Conservation (phyloP, 2,329 filamentous ascomycete genomes). For the Elsinoe fawcettii region DNA sequence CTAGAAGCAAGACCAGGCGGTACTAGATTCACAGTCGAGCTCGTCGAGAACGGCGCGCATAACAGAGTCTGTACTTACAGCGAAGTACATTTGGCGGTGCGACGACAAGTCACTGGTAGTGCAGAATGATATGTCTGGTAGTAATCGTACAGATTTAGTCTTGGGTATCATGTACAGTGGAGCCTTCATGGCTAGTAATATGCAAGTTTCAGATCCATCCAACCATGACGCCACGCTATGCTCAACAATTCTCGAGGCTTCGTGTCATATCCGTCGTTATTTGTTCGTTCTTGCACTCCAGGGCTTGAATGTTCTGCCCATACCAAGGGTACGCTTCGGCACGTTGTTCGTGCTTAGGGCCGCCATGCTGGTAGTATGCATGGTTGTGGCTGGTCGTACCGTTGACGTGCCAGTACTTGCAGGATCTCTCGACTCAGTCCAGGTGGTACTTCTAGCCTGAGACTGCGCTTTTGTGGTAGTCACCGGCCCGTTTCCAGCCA, state of each 20-base stretch:
- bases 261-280: neutral
- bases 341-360: constrained; percentile 23
- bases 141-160: neutral
- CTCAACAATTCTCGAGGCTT: neutral
- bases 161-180: constrained; percentile 1
- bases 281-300: constrained; percentile 33
- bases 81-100: constrained; percentile 5
- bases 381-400: constrained; percentile 33
- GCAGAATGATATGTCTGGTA: neutral
- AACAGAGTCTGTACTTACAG: constrained; percentile 12
- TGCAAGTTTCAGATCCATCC: neutral
- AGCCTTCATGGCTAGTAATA: neutral
- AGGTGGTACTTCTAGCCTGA: too few species aligned
- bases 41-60: constrained; percentile 9
- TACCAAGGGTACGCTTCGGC: constrained; percentile 43
- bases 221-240: constrained; percentile 2
- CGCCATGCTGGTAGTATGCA: constrained; percentile 39
- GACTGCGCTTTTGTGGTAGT: neutral
- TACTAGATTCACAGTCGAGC: constrained; percentile 11
- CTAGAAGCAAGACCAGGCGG: neutral
- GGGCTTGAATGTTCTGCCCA: constrained; percentile 43
- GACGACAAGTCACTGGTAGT: neutral
- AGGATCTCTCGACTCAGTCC: neutral
- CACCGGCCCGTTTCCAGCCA: neutral
- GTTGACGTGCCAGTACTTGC: constrained; percentile 23